phyloP scores from a whole-genome alignment of 2,329 filamentous ascomycete species.

The Exophiala spinifera region DNA sequence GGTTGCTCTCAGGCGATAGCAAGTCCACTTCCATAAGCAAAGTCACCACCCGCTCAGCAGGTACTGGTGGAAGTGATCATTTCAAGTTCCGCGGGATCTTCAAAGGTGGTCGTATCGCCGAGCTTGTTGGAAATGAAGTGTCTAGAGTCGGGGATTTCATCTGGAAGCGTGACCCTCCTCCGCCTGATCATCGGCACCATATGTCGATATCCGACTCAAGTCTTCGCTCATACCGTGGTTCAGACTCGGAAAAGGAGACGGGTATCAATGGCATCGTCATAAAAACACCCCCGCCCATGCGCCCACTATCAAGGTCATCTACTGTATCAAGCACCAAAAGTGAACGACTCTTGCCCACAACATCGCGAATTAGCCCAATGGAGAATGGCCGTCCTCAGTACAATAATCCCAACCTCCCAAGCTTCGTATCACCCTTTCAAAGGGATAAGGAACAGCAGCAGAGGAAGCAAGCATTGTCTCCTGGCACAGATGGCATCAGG shows the following conservation, averaged over 20 bases:
- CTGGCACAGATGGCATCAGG: slow-evolving; percentile 16
- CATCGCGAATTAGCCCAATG: slow-evolving; percentile 6
- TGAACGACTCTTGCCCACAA: slow-evolving; percentile 12
- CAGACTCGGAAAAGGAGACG: slow-evolving; percentile 45
- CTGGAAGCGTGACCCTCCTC: slow-evolving; percentile 54
- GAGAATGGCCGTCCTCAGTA: slow-evolving; percentile 33
- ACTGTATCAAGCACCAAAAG: slow-evolving; percentile 25
- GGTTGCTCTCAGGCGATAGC: slow-evolving; percentile 10
- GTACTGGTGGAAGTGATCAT: slow-evolving; percentile 43
- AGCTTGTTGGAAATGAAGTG: slow-evolving; percentile 64
- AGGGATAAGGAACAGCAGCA: slow-evolving; percentile 37
- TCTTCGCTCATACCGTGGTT: slow-evolving; percentile 46
- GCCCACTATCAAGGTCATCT: slow-evolving; percentile 21
- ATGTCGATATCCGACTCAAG: slow-evolving; percentile 46
- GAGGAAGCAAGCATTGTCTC: slow-evolving; percentile 29
- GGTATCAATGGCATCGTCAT: slow-evolving; percentile 27
- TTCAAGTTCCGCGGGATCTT: slow-evolving; percentile 70
- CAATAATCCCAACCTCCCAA: slow-evolving; percentile 48
- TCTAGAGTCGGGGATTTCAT: slow-evolving; percentile 61
- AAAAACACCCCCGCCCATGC: slow-evolving; percentile 16
- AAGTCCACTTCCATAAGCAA: slow-evolving; percentile 28
- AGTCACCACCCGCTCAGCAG: slow-evolving; percentile 45
- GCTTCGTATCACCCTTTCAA: slow-evolving; percentile 50
- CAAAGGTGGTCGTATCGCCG: slow-evolving; percentile 72
- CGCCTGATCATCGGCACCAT: slow-evolving; percentile 38